Conservation (phyloP, 2,329 filamentous ascomycete species). For the Sporothrix euskadiensis region DNA sequence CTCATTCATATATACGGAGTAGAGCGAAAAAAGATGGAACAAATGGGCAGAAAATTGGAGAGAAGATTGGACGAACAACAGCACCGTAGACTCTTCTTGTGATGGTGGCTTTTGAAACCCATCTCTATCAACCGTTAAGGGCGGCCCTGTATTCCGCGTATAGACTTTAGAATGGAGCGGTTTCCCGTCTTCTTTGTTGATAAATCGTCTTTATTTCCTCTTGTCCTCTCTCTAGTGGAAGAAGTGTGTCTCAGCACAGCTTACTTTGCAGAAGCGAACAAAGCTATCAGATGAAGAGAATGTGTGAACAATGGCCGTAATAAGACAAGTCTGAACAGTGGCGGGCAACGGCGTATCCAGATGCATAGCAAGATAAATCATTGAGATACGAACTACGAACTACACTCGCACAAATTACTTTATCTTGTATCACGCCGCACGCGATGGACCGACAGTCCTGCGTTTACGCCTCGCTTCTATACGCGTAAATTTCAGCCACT, state of each 20-base stretch:
- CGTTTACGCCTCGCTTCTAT: not conserved
- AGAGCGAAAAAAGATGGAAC: not conserved
- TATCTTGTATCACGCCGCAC: conserved; percentile 8
- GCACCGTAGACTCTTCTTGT: not conserved
- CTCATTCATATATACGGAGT: not conserved
- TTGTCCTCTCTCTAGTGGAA: not conserved
- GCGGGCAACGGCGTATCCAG: not conserved
- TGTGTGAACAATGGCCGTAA: not conserved
- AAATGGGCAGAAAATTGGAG: not conserved
- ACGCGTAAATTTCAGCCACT: not conserved
- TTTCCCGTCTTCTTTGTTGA: not conserved
- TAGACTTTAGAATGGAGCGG: not conserved
- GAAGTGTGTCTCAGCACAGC: not conserved
- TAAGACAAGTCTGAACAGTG: not conserved
- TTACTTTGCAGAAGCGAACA: not conserved
- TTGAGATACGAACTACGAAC: too few species aligned
- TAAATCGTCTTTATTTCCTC: not conserved
- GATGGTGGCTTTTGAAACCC: not conserved
- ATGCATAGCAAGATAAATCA: not conserved
- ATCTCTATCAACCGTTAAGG: not conserved
- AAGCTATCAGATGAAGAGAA: not conserved
- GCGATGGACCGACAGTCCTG: not conserved
- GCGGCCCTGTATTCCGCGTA: not conserved
- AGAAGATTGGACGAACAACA: not conserved
- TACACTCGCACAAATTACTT: not conserved